phyloP scores from a whole-genome alignment of 2,329 filamentous ascomycete species.

The Blastomyces silverae region DNA sequence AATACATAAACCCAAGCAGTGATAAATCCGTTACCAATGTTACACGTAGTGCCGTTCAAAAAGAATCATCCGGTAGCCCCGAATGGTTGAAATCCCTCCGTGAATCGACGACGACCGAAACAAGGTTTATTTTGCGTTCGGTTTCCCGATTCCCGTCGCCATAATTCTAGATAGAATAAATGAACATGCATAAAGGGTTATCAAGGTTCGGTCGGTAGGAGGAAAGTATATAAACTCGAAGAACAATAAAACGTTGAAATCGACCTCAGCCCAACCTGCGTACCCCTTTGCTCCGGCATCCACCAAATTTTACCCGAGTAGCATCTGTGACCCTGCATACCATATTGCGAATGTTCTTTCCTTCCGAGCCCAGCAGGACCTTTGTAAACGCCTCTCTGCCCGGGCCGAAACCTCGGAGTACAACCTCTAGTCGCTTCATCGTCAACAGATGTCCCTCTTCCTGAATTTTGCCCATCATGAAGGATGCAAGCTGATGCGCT shows the following conservation, averaged over 20 bases:
- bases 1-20: constrained; percentile 14
- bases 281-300: constrained; percentile 74
- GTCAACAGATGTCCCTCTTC: constrained; percentile 70
- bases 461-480: constrained; percentile 75
- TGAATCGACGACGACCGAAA: background rate
- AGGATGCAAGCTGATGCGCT: constrained; percentile 80
- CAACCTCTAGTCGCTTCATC: constrained; percentile 70
- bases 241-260: constrained; percentile 13
- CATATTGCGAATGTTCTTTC: constrained; percentile 63
- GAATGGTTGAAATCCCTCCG: no score
- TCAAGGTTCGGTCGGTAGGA: background rate
- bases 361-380: constrained; percentile 79
- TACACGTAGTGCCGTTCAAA: background rate
- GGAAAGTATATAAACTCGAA: background rate
- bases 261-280: constrained; percentile 64
- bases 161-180: background rate
- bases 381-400: constrained; percentile 87
- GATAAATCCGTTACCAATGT: constrained; percentile 12
- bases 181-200: background rate
- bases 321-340: constrained; percentile 76
- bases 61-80: background rate
- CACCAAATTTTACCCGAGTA: constrained; percentile 92
- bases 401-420: constrained; percentile 75
- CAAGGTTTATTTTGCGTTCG: no score
- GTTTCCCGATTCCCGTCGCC: background rate